Percentiles rank a stretch among this genome's conserved stretches.
Conservation (phyloP, 1,284 basidiomycete genomes). For the Pseudozyma sp. region DNA sequence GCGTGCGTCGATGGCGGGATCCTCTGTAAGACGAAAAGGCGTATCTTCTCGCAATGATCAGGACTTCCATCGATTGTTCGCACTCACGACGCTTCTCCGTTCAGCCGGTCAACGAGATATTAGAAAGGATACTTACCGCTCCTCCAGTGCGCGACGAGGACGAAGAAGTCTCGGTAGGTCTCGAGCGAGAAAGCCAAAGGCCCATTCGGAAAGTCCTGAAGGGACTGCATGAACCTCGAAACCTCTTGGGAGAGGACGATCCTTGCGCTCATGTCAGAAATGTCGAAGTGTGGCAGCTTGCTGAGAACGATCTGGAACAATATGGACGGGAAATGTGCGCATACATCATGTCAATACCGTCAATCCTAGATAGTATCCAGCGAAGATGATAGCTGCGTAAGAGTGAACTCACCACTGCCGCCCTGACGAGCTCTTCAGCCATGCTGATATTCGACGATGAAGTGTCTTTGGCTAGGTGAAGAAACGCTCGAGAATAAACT, state of each 20-base stretch:
- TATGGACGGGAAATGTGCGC: neutral
- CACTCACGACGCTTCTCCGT: too few species aligned
- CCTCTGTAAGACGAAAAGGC: slow-evolving; percentile 2
- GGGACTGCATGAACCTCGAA: slow-evolving; percentile 19
- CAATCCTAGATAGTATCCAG: neutral
- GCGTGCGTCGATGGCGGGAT: slow-evolving; percentile 17
- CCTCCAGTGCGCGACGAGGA: slow-evolving; percentile 25
- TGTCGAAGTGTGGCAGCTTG: neutral
- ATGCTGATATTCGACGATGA: neutral
- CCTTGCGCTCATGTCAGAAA: neutral
- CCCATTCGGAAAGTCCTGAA: slow-evolving; percentile 14
- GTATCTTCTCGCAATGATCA: too few species aligned
- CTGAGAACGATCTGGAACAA: slow-evolving; percentile 18
- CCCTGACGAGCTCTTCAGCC: slow-evolving; percentile 26
- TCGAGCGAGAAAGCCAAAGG: slow-evolving; percentile 17
- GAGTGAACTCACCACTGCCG: slow-evolving; percentile 24
- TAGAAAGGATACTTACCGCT: slow-evolving; percentile 12
- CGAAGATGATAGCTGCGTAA: neutral
- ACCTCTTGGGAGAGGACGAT: slow-evolving; percentile 8
- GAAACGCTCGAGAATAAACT: too few species aligned
- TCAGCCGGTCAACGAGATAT: neutral
- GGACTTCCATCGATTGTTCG: too few species aligned
- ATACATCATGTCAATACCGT: neutral
- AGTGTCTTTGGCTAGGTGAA: neutral
- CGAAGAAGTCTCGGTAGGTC: slow-evolving; percentile 24